These are phyloP conservation scores for Francoa sonchifolia DNA, from an alignment of 441 rosid species.

Conservation along the genomic window DNA sequence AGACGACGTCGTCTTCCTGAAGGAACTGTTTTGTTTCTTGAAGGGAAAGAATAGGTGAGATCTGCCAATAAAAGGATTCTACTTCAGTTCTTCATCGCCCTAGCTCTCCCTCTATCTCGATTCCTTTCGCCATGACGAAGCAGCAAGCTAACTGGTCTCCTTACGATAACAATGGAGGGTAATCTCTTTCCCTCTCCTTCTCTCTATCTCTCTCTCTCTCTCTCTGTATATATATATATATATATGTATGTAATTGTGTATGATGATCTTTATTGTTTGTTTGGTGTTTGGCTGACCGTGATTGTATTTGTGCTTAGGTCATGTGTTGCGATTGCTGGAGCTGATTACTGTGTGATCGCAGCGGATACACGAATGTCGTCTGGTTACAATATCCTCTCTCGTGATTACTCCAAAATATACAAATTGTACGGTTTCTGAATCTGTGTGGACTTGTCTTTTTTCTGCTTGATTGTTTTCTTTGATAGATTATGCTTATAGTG, in stretches of 20 bases:
- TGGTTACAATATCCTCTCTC: slow-evolving; percentile 80
- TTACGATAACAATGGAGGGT: slow-evolving; percentile 92
- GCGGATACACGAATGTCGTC: slow-evolving; percentile 93
- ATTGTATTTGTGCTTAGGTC: no score
- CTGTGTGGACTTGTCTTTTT: not conserved
- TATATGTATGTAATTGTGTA: no score
- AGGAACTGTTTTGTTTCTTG: no score
- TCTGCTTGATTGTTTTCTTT: not conserved
- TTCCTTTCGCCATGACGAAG: slow-evolving; percentile 46
- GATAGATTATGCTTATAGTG: not conserved
- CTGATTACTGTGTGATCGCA: slow-evolving; percentile 87
- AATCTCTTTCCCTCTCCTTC: not conserved
- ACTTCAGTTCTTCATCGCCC: not conserved
- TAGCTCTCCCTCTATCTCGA: not conserved
- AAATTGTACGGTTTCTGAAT: slow-evolving; percentile 34
- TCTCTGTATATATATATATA: not conserved
- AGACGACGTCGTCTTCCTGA: no score
- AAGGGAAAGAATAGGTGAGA: not conserved
- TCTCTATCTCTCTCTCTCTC: not conserved
- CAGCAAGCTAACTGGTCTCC: slow-evolving; percentile 78
- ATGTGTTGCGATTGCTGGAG: slow-evolving; percentile 91
- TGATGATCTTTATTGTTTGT: not conserved
- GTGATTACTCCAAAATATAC: slow-evolving; percentile 88
- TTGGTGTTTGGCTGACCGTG: no score
- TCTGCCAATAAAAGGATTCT: not conserved